Conservation (phyloP, 2,329 filamentous ascomycete genomes). For the Seiridium unicorne region DNA sequence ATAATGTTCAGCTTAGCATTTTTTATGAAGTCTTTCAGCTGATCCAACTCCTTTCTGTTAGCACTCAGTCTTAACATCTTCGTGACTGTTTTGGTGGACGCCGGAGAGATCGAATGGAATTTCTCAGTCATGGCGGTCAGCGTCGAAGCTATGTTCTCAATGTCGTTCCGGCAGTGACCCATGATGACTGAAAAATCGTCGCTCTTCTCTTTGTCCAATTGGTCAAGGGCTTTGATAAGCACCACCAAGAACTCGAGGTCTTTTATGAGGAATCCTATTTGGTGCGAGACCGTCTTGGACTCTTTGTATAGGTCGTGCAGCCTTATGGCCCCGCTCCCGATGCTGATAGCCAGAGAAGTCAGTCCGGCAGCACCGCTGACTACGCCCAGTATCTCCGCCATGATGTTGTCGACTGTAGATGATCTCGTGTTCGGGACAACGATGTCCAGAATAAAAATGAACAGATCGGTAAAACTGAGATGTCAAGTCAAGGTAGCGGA, state of each 20-base stretch:
- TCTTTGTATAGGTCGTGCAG: slow-evolving; percentile 2
- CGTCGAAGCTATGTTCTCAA: neutral
- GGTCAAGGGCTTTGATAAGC: neutral
- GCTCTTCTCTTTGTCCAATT: neutral
- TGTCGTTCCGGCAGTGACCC: neutral
- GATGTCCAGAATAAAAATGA: no score
- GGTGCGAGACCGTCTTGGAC: neutral
- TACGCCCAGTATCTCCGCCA: no score
- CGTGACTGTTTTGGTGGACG: neutral
- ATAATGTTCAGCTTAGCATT: neutral
- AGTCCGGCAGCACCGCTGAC: neutral
- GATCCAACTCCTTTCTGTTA: neutral
- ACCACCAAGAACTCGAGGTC: neutral
- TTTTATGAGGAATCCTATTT: neutral
- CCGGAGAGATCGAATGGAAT: neutral
- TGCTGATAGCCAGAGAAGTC: neutral
- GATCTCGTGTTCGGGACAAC: no score
- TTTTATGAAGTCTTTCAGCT: neutral
- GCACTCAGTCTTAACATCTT: neutral
- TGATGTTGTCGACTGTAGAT: no score
- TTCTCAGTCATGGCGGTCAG: neutral
- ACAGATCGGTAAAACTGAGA: no score
- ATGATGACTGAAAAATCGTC: neutral
- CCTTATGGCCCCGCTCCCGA: neutral
- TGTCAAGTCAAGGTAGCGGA: no score